Evolutionary conservation across 345 rosid genomes (phyloP), one percentile per base, ranked within the genome.

Genomic region (thale cress (Arabidopsis thaliana)): DNA sequence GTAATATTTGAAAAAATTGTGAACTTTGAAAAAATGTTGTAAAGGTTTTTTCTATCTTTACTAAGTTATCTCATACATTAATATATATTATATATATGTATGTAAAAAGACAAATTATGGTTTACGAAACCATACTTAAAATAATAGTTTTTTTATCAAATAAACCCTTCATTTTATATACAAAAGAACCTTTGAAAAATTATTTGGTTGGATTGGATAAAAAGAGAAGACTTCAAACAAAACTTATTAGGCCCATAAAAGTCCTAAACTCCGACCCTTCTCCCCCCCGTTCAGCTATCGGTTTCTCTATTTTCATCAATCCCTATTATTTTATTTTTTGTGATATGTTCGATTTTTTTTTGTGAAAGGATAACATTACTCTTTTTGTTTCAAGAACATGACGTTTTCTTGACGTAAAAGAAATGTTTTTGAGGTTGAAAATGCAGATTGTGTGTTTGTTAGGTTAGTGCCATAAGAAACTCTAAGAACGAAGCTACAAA

Each of bases 371-470:
- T 46, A 6, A 45, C n/a, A 42, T 13, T 5, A 42, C 23, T 46
- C 24, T 46, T 46, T 46, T 46, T 46, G 16, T n/a, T 6, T n/a
- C 23, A 46, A 46, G 24, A 67, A 33, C 8, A 40, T 13, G 37
- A 57, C 13, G 55, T 50, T 71, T n/a, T 46, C 55, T 70, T 71
- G 53, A 46, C n/a, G 0, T 37, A 70, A 14, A 77, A 59, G 71
- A 2, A 33, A 63, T 36, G 71, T 37, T 16, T 33, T 20, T 7
- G 12, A 14, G 24, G 22, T 30, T 38, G 53, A 0, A 37, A 77
- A 71, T 59, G 56, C 22, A 70, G 46, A 16, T 0, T 46, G 72
- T 77, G 44, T 62, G 52, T 57, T 42, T 48, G 40, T 13, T 13
- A 13, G 25, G 66, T 13, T 11, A 46, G 49, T 56, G 65, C 30